These are phyloP conservation scores for Brassica incana DNA, from an alignment of 345 rosid species.

Conservation along the genomic window DNA sequence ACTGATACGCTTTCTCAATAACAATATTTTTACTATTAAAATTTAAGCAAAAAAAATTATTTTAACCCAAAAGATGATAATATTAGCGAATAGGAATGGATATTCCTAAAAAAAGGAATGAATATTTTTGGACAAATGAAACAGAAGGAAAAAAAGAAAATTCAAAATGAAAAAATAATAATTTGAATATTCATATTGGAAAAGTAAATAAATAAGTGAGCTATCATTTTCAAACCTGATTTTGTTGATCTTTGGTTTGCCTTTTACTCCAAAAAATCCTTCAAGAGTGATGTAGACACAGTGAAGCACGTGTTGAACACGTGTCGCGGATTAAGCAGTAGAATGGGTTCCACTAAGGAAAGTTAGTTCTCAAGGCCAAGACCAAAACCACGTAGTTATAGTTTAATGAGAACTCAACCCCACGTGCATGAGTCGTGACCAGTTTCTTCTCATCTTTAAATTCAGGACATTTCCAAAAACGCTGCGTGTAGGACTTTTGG, in stretches of 20 bases:
- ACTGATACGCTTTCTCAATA: neutral
- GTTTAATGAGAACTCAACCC: neutral
- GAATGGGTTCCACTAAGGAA: neutral
- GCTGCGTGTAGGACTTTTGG: neutral
- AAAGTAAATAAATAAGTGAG: constrained; percentile 24
- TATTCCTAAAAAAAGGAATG: neutral
- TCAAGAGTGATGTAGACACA: constrained; percentile 15
- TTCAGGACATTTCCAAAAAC: neutral
- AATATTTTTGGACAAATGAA: neutral
- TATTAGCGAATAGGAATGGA: neutral
- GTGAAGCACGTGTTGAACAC: constrained; percentile 11
- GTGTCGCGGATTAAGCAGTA: neutral
- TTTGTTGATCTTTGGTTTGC: constrained; percentile 26
- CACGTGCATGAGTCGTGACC: constrained; percentile 6
- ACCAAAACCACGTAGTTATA: neutral
- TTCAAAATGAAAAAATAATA: too few species aligned
- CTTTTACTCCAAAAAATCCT: constrained; percentile 6
- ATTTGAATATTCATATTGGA: neutral
- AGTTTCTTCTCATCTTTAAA: constrained; percentile 11
- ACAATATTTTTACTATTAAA: neutral
- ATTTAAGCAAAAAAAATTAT: neutral
- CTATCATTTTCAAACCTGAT: constrained; percentile 31
- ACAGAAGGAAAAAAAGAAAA: neutral
- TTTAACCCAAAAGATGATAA: neutral
- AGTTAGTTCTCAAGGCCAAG: constrained; percentile 2